phyloP scores from a whole-genome alignment of 805 yeast genomes.

The Kazachstania taianensis region DNA sequence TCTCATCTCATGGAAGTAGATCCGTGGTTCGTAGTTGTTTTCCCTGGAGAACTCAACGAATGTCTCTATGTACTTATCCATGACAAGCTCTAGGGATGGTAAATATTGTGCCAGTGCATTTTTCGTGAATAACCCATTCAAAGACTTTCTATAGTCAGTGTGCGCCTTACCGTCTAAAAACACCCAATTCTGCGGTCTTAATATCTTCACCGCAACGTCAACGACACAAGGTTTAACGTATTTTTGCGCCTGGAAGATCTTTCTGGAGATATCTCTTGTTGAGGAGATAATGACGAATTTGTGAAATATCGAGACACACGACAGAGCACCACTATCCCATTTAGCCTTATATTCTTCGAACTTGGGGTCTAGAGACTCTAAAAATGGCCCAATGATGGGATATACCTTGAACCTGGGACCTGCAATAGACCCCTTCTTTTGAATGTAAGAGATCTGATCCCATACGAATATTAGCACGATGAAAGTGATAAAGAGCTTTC shows the following conservation, averaged over 20 bases:
- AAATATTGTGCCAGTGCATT: slow-evolving; percentile 75
- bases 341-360: slow-evolving; percentile 87
- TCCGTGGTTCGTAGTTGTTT: slow-evolving; percentile 42
- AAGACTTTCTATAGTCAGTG: slow-evolving; percentile 80
- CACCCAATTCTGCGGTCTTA: slow-evolving; percentile 96
- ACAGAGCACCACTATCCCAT: slow-evolving; percentile 90
- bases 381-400: slow-evolving; percentile 94
- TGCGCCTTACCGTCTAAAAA: slow-evolving; percentile 94
- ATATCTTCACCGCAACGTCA: slow-evolving; percentile 88
- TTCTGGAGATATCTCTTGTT: slow-evolving; percentile 78
- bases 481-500: slow-evolving; percentile 40
- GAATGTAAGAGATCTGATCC: slow-evolving; percentile 72
- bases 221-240: slow-evolving; percentile 97
- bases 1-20: slow-evolving; percentile 88
- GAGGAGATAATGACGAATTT: slow-evolving; percentile 94
- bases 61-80: slow-evolving; percentile 68
- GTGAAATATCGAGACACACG: slow-evolving; percentile 96
- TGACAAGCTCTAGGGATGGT: slow-evolving; percentile 74
- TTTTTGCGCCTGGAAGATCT: slow-evolving; percentile 71
- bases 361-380: slow-evolving; percentile 90
- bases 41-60: slow-evolving; percentile 51
- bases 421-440: slow-evolving; percentile 77
- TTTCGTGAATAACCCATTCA: slow-evolving; percentile 82
- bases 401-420: slow-evolving; percentile 84
- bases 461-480: slow-evolving; percentile 42